These are phyloP conservation scores for Dendryphion nanum DNA, from an alignment of 2,329 filamentous ascomycete genomes.

Conservation along the genomic window DNA sequence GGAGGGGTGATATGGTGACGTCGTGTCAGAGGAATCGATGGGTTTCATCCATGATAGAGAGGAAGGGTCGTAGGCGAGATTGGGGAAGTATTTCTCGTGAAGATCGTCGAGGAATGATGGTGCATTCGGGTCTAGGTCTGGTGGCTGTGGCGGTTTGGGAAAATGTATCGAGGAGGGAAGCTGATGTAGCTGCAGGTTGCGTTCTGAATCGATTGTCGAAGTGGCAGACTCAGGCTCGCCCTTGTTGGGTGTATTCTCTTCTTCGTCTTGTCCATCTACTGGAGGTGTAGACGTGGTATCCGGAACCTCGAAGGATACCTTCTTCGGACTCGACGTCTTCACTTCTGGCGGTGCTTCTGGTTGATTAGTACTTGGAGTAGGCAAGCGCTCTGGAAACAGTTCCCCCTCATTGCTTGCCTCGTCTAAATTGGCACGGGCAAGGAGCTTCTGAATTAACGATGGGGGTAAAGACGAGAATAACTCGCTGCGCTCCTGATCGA, in stretches of 20 bases:
- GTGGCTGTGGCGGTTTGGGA: slow-evolving; percentile 54
- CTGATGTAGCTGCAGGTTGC: slow-evolving; percentile 58
- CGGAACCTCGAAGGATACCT: background rate
- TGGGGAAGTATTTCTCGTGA: slow-evolving; percentile 91
- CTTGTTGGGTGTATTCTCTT: background rate
- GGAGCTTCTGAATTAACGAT: slow-evolving; percentile 70
- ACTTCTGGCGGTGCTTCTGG: slow-evolving; percentile 7
- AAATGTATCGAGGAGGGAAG: slow-evolving; percentile 54
- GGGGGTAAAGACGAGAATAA: slow-evolving; percentile 77
- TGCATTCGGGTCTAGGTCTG: slow-evolving; percentile 79
- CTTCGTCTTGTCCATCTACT: background rate
- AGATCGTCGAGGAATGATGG: slow-evolving; percentile 81
- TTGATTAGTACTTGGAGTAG: slow-evolving; percentile 10
- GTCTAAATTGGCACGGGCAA: slow-evolving; percentile 74
- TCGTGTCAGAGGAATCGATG: slow-evolving; percentile 58
- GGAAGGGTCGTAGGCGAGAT: slow-evolving; percentile 78
- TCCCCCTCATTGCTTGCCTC: slow-evolving; percentile 52
- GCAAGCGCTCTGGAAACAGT: slow-evolving; percentile 15
- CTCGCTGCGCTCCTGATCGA: slow-evolving; percentile 75
- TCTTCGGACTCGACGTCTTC: slow-evolving; percentile 5
- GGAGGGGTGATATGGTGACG: slow-evolving; percentile 78
- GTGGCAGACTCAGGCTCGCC: slow-evolving; percentile 2
- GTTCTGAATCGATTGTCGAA: slow-evolving; percentile 62
- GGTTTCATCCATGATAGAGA: slow-evolving; percentile 89
- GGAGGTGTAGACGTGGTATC: background rate